Conservation (phyloP, 352 stramenopile species). For the Plasmopara halstedii region DNA sequence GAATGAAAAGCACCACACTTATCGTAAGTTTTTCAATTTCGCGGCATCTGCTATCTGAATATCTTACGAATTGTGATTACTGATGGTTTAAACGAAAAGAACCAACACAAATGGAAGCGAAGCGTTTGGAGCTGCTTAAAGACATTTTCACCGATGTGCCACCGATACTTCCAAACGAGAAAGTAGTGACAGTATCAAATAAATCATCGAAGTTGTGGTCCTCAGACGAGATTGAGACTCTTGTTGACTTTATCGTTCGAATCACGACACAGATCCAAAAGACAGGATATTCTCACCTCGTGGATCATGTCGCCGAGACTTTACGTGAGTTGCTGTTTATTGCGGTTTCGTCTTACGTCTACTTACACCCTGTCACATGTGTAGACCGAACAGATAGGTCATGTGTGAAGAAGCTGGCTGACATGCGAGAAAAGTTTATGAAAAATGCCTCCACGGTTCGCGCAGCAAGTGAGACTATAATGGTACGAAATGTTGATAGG, state of each 20-base stretch:
- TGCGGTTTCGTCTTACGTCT: neutral
- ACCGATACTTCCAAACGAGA: constrained; percentile 16
- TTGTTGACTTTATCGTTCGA: constrained; percentile 48
- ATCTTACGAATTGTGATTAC: neutral
- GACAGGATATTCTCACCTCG: constrained; percentile 34
- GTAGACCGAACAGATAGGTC: constrained; percentile 46
- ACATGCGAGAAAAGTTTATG: constrained; percentile 45
- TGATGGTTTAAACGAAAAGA: constrained; percentile 9
- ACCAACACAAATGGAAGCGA: constrained; percentile 15
- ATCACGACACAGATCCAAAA: constrained; percentile 57
- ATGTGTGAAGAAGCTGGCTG: constrained; percentile 46
- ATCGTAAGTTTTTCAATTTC: constrained; percentile 8
- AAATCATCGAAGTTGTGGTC: constrained; percentile 50
- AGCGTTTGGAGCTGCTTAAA: constrained; percentile 31
- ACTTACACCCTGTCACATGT: constrained; percentile 1
- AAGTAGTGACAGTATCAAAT: constrained; percentile 11
- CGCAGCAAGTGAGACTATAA: constrained; percentile 37
- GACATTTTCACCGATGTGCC: constrained; percentile 48
- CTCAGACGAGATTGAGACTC: constrained; percentile 35
- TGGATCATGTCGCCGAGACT: constrained; percentile 21
- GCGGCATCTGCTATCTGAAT: neutral
- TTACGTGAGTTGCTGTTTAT: constrained; percentile 18
- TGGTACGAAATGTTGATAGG: neutral
- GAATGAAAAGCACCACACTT: constrained; percentile 24
- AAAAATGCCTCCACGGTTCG: constrained; percentile 29